Evolutionary conservation across 176 grass and related monocot genomes (phyloP).

Genomic region (Aegilops speltoides): DNA sequence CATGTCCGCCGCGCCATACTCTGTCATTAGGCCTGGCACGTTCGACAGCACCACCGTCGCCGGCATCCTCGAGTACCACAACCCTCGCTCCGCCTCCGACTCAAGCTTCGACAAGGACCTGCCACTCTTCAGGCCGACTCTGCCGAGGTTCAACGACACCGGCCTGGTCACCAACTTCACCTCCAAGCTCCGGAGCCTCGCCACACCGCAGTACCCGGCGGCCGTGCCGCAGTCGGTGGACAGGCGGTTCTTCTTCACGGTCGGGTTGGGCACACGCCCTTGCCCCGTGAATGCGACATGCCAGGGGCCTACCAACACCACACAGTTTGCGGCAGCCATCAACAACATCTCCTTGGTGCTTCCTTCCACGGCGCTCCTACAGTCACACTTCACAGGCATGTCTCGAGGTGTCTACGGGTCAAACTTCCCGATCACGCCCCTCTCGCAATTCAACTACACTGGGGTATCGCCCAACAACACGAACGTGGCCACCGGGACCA

Average conservation of each 20-base stretch:
- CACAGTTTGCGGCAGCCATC: constrained; percentile 23
- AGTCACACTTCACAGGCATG: neutral
- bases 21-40: neutral
- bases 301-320: constrained; percentile 2
- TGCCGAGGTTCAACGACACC: neutral
- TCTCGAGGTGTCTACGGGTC: constrained; percentile 11
- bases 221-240: constrained; percentile 16
- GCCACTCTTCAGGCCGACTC: neutral
- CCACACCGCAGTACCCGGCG: neutral
- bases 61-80: constrained; percentile 21
- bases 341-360: constrained; percentile 41
- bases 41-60: neutral
- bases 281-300: neutral
- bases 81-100: neutral
- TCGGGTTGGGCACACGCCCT: neutral
- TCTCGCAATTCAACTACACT: constrained; percentile 43
- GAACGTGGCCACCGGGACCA: constrained; percentile 24
- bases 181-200: constrained; percentile 23
- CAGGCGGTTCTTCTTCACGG: constrained; percentile 15
- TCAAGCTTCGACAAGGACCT: neutral
- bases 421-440: constrained; percentile 32
- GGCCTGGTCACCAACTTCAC: constrained; percentile 2
- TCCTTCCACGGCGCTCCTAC: neutral
- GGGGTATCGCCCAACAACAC: neutral
- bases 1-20: constrained; percentile 26